phyloP scores from a whole-genome alignment of 2,329 filamentous ascomycete species.

The Trichoderma sp. region DNA sequence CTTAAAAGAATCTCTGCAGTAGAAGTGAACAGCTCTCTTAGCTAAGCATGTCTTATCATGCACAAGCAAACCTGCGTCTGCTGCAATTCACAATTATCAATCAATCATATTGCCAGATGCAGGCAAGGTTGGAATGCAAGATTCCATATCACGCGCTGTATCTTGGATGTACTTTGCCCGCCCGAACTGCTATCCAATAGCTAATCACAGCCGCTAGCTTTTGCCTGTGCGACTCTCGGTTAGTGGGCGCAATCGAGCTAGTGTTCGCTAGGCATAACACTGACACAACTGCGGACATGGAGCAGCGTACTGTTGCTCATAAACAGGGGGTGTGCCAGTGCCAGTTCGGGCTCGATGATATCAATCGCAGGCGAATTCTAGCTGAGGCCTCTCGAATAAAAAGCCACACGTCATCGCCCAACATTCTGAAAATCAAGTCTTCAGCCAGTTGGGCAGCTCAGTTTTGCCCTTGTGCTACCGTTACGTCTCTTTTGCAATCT shows the following conservation, averaged over 20 bases:
- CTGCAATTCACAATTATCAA: background rate
- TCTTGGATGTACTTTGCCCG: background rate
- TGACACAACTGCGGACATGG: background rate
- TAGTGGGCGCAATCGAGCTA: background rate
- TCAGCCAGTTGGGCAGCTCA: background rate
- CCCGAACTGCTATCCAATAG: background rate
- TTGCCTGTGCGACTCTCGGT: background rate
- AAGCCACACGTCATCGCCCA: slow-evolving; percentile 13
- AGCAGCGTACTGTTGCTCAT: background rate
- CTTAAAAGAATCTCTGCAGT: background rate
- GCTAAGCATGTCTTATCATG: background rate
- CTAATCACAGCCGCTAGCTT: slow-evolving; percentile 8
- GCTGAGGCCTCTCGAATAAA: slow-evolving; percentile 5
- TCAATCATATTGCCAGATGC: background rate
- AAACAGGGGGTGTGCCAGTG: background rate
- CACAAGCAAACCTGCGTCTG: background rate
- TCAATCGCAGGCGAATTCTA: background rate
- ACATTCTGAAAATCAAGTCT: background rate
- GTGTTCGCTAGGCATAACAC: background rate
- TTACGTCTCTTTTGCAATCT: background rate
- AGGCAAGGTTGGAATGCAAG: background rate
- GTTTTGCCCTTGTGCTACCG: background rate
- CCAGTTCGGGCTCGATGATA: slow-evolving; percentile 6
- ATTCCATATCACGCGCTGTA: background rate
- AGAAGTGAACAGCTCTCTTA: background rate